Evolutionary conservation across 2,329 filamentous ascomycete species (phyloP), one percentile per base, ranked within the genome.

Genomic region (Graphiopsis chlorocephala): DNA sequence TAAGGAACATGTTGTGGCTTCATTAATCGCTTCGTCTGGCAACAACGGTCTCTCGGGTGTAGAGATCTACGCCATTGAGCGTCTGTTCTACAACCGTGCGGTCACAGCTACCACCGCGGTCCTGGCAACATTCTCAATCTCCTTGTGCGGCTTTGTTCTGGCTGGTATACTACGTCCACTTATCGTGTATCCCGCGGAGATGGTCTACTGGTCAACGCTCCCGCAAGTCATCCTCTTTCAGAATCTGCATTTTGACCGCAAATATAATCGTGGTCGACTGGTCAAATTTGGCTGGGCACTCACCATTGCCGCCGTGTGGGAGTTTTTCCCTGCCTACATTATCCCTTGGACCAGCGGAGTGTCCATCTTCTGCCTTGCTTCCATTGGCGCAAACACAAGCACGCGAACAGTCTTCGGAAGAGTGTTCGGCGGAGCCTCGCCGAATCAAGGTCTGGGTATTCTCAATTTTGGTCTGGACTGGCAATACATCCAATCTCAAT

Each of bases 311-410:
- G 50, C 50, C 10, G 50, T 53, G 1, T 86, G 82, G 65, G 83
- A 86, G 67, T 80, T 83, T 66, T 79, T 86, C 38, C 84, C 84
- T 0, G 82, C 83, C 2, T 86, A 86, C 64, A 83, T 86, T 38
- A 84, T 80, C 58, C 82, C 83, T 0, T 85, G 82, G 81, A 78
- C 86, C 7, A 85, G 85, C 69, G 82, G 81, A 0, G 74, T 86
- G 11, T 86, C 84, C 0, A 79, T 86, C 7, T 82, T 82, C 1
- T 86, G 84, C 65, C 70, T 86, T 12, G 84, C 84, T 1, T 73
- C 84, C 0, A 83, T 84, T 78, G 77, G 83, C 45, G 78, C 83
- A 0, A 84, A 79, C 0, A 81, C 82, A 5, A 68, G 69, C 11
- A 85, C 76, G 47, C 82, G 79, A 1, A 71, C 71, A 0, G 66